A percentile compares a stretch with the other conserved stretches of the same genome.
phyloP scores from a whole-genome alignment of 805 yeast genomes.

The Wickerhamiella australiensis region DNA sequence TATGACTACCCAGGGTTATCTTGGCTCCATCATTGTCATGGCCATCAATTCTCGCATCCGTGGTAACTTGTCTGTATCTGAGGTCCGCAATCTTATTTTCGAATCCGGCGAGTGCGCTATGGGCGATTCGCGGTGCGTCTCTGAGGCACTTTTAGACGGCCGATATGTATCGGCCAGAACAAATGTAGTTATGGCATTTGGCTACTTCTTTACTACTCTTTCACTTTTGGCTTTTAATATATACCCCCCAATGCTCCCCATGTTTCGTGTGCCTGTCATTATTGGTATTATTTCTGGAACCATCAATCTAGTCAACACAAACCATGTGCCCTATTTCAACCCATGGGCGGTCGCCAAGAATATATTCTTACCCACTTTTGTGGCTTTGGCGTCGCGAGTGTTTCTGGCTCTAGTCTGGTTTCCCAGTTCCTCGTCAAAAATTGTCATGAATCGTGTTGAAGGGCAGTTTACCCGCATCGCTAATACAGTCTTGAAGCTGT shows the following conservation, averaged over 20 bases:
- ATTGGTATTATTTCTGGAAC: slow-evolving; percentile 20
- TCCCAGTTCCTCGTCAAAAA: slow-evolving; percentile 24
- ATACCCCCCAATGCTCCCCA: slow-evolving; percentile 7
- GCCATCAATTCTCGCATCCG: slow-evolving; percentile 23
- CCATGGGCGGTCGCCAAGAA: slow-evolving; percentile 20
- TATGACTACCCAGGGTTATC: slow-evolving; percentile 15
- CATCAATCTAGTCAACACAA: slow-evolving; percentile 19
- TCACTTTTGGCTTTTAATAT: slow-evolving; percentile 18
- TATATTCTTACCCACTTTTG: slow-evolving; percentile 21
- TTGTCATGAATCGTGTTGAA: slow-evolving; percentile 15
- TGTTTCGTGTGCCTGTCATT: slow-evolving; percentile 21
- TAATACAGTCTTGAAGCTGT: background rate
- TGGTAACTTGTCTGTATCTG: slow-evolving; percentile 18
- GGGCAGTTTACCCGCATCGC: slow-evolving; percentile 17
- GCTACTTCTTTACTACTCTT: slow-evolving; percentile 18
- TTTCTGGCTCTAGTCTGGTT: slow-evolving; percentile 20
- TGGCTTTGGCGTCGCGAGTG: slow-evolving; percentile 21
- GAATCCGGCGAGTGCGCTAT: slow-evolving; percentile 20
- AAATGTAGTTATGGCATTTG: slow-evolving; percentile 22
- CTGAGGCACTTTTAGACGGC: slow-evolving; percentile 19
- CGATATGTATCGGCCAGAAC: slow-evolving; percentile 18
- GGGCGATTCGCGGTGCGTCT: slow-evolving; percentile 17
- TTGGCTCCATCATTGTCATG: slow-evolving; percentile 20
- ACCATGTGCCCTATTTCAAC: slow-evolving; percentile 22
- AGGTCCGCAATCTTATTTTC: slow-evolving; percentile 14